These are phyloP conservation scores for Daldinia concentrica DNA, from an alignment of 495 filamentous ascomycete genomes.

Conservation along the genomic window DNA sequence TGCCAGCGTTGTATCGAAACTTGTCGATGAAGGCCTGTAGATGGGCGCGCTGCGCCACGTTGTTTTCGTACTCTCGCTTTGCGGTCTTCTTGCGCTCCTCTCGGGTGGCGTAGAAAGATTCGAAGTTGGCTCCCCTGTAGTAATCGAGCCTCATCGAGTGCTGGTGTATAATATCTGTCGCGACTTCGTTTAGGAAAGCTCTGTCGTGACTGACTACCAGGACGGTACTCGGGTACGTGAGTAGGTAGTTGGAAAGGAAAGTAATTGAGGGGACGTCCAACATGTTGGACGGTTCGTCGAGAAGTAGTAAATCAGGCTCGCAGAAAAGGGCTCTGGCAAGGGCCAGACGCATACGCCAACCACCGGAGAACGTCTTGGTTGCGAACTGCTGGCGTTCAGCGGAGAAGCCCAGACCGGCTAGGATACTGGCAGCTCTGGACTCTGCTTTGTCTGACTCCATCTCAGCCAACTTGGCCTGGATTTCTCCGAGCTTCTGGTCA, in stretches of 20 bases:
- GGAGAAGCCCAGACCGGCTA: conserved; percentile 97
- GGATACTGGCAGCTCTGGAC: conserved; percentile 90
- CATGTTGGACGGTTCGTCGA: conserved; percentile 99
- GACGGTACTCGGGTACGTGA: conserved; percentile 91
- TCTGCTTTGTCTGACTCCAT: conserved; percentile 99
- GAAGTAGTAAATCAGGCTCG: conserved; percentile 93
- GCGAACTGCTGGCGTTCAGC: conserved; percentile 89
- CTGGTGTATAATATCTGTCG: conserved; percentile 99
- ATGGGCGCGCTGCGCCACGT: conserved; percentile 92
- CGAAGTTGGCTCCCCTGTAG: conserved; percentile 98
- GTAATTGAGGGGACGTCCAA: conserved; percentile 99
- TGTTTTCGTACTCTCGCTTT: conserved; percentile 97
- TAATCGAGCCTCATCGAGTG: conserved; percentile 97
- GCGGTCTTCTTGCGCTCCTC: conserved; percentile 97
- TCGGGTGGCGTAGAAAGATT: conserved; percentile 97
- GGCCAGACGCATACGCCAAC: conserved; percentile 99
- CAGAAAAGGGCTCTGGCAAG: conserved; percentile 96
- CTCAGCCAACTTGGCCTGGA: conserved; percentile 90
- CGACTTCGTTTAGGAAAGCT: conserved; percentile 98
- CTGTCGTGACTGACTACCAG: conserved; percentile 98
- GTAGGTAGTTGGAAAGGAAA: conserved; percentile 96
- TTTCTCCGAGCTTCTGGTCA: conserved; percentile 87
- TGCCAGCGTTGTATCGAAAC: conserved; percentile 99
- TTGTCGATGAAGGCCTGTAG: conserved; percentile 97
- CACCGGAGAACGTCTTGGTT: conserved; percentile 98